Conservation (phyloP, 768 basidiomycete genomes). For the Boletus subparvulus region DNA sequence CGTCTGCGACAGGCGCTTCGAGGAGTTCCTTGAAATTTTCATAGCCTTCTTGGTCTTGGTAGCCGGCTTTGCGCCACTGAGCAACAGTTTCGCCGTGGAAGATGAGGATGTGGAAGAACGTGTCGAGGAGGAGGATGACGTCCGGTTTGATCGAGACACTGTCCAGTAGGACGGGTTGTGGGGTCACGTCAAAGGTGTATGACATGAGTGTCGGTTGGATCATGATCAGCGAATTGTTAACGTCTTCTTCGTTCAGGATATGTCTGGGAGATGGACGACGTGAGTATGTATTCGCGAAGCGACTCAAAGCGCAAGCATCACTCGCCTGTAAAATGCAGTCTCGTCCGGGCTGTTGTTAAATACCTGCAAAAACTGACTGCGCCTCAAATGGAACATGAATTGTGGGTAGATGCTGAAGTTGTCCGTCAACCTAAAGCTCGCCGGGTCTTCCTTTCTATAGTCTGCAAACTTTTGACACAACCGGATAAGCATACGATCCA, state of each 20-base stretch:
- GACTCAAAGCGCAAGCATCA: not conserved
- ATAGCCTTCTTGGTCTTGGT: constrained; percentile 98
- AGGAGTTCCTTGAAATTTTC: constrained; percentile 97
- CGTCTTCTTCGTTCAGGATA: constrained; percentile 93
- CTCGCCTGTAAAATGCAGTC: constrained; percentile 94
- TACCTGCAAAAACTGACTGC: constrained; percentile 98
- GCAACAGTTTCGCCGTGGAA: constrained; percentile 98
- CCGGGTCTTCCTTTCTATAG: constrained; percentile 96
- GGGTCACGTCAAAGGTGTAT: constrained; percentile 87
- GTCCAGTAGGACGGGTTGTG: constrained; percentile 94
- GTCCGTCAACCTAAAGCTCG: constrained; percentile 87
- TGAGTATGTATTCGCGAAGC: not conserved
- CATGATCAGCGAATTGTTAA: constrained; percentile 99
- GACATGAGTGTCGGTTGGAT: constrained; percentile 99
- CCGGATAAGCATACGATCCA: constrained; percentile 98
- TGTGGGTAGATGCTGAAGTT: constrained; percentile 99
- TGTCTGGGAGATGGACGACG: constrained; percentile 53
- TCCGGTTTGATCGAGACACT: constrained; percentile 97
- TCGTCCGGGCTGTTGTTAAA: constrained; percentile 99
- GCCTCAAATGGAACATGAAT: constrained; percentile 98
- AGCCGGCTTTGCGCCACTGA: constrained; percentile 97
- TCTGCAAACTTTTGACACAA: constrained; percentile 99
- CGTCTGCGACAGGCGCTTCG: constrained; percentile 82
- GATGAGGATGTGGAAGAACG: constrained; percentile 99
- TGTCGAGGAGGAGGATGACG: constrained; percentile 93